phyloP scores from a whole-genome alignment of 208 protist species.

The Leishmania tarentolae region DNA sequence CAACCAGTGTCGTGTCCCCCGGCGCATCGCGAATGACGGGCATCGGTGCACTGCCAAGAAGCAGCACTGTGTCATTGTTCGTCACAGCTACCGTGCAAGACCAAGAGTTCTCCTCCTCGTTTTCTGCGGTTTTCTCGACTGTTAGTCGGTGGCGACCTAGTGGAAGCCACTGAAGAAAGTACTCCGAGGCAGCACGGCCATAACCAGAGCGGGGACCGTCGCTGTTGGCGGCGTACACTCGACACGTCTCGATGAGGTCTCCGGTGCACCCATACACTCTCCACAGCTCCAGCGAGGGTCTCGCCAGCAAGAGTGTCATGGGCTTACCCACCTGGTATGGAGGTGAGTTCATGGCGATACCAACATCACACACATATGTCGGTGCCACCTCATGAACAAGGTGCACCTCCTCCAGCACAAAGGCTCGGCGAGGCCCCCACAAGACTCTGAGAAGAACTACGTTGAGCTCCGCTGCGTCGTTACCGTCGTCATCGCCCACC shows the following conservation, averaged over 20 bases:
- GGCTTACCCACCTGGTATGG: conserved; percentile 28
- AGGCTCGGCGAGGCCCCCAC: conserved; percentile 33
- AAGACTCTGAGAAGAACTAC: conserved; percentile 44
- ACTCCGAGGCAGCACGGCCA: conserved; percentile 37
- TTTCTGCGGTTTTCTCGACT: conserved; percentile 12
- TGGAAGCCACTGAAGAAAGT: conserved; percentile 44
- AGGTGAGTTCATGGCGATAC: conserved; percentile 34
- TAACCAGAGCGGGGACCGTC: conserved; percentile 22
- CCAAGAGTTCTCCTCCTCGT: conserved; percentile 30
- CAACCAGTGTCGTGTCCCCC: not conserved
- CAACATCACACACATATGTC: conserved; percentile 49
- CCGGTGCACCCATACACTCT: conserved; percentile 44
- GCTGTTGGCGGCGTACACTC: conserved; percentile 28
- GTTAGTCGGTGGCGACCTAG: conserved; percentile 40
- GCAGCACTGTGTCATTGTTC: conserved; percentile 41
- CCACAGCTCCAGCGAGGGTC: conserved; percentile 50
- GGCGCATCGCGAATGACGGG: not conserved
- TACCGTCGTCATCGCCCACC: not conserved
- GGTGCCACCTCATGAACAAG: conserved; percentile 47
- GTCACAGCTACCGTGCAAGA: conserved; percentile 41
- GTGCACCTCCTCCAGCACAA: conserved; percentile 37
- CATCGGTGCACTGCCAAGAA: conserved; percentile 34
- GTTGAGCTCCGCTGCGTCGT: conserved; percentile 35
- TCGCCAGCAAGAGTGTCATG: conserved; percentile 41
- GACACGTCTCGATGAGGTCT: conserved; percentile 35